Conservation (phyloP, 352 stramenopile genomes). For the Phytophthora citrophthora region DNA sequence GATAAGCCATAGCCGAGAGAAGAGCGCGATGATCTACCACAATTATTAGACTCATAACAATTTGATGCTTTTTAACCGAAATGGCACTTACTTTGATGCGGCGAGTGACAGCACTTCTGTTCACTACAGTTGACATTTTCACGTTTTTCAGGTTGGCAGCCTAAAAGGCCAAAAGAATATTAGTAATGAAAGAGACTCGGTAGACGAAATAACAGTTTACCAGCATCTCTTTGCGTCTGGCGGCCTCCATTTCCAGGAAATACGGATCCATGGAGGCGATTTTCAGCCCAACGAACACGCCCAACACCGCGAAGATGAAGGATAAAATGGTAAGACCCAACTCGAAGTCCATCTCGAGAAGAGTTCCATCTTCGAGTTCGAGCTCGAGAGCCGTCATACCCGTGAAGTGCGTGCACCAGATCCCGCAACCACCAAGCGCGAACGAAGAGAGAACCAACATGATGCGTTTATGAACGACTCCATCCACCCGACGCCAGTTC, state of each 20-base stretch:
- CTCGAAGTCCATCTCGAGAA: conserved; percentile 62
- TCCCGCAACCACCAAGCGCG: conserved; percentile 58
- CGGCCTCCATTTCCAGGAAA: conserved; percentile 64
- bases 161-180: conserved; percentile 7
- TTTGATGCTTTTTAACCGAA: too few species aligned
- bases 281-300: conserved; percentile 59
- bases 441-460: conserved; percentile 50
- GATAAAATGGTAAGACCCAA: conserved; percentile 57
- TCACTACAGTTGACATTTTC: conserved; percentile 48
- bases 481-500: conserved; percentile 53
- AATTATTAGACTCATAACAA: too few species aligned
- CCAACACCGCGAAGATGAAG: conserved; percentile 55
- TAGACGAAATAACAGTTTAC: conserved; percentile 8
- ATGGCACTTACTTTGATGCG: conserved; percentile 34
- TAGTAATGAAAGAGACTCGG: not conserved
- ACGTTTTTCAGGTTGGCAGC: conserved; percentile 42
- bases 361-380: conserved; percentile 34
- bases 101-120: conserved; percentile 35
- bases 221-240: conserved; percentile 53
- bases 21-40: conserved; percentile 57
- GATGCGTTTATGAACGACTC: conserved; percentile 33
- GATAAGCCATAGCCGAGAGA: conserved; percentile 63
- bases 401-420: conserved; percentile 78
- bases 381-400: conserved; percentile 62
- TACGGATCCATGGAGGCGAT: conserved; percentile 65